phyloP scores from a whole-genome alignment of 768 basidiomycete genomes.

The Kwoniella dejecticola region DNA sequence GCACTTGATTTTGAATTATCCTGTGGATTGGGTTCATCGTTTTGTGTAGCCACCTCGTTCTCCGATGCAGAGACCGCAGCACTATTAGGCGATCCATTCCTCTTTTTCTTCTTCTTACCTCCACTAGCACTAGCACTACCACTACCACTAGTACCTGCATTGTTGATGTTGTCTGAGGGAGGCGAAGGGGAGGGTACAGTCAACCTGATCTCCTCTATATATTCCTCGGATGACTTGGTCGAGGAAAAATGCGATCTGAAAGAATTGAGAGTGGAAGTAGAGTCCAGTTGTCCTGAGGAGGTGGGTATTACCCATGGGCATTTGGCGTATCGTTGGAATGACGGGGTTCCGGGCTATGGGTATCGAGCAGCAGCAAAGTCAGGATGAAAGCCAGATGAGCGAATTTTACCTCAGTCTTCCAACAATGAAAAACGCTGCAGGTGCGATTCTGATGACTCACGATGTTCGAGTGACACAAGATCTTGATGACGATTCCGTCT shows the following conservation, averaged over 20 bases:
- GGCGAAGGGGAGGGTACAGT: constrained; percentile 34
- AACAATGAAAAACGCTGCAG: no score
- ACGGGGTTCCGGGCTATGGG: constrained; percentile 75
- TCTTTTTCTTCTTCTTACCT: constrained; percentile 36
- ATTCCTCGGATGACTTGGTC: constrained; percentile 4
- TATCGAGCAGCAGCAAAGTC: background rate
- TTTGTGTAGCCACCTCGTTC: background rate
- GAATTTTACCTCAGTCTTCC: no score
- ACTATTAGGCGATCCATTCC: constrained; percentile 21
- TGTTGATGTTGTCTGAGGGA: background rate
- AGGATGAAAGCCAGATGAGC: no score
- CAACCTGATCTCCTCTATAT: constrained; percentile 16
- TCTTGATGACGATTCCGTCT: constrained; percentile 72
- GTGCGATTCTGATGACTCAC: no score
- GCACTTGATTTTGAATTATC: no score
- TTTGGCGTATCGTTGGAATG: constrained; percentile 87
- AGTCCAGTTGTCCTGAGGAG: constrained; percentile 20
- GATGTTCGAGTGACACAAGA: constrained; percentile 82
- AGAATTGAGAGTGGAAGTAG: constrained; percentile 21
- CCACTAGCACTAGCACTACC: constrained; percentile 62
- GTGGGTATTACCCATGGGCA: constrained; percentile 78
- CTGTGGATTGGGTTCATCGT: no score
- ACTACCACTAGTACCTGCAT: background rate
- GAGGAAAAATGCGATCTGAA: constrained; percentile 26
- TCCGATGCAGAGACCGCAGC: background rate